These are phyloP conservation scores for Ulmus americana DNA, from an alignment of 331 rosid species.

Conservation along the genomic window DNA sequence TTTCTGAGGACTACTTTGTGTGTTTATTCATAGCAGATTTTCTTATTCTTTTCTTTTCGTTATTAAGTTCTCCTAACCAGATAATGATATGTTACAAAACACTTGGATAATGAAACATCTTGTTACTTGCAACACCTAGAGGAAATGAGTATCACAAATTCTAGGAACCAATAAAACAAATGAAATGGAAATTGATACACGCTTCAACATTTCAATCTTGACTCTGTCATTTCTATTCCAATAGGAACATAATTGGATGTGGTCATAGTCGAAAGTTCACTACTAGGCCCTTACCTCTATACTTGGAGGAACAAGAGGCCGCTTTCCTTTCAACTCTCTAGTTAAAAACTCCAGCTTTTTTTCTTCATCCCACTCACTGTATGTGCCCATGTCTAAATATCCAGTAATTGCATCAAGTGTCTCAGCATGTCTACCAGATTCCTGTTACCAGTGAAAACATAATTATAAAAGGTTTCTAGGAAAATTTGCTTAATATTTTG, in stretches of 20 bases:
- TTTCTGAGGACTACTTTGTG: too few relatives aligned
- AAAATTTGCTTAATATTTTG: not conserved
- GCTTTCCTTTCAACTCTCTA: slow-evolving; percentile 82
- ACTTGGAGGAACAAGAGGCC: slow-evolving; percentile 74
- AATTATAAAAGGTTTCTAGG: slow-evolving; percentile 3
- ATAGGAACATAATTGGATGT: not conserved
- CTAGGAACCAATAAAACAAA: not conserved
- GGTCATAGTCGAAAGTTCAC: not conserved
- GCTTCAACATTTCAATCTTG: not conserved
- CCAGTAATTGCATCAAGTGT: slow-evolving; percentile 72
- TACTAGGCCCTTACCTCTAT: slow-evolving; percentile 48
- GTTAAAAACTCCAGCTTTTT: slow-evolving; percentile 75
- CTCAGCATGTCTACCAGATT: slow-evolving; percentile 86
- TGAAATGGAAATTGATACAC: not conserved
- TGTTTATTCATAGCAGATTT: too few relatives aligned
- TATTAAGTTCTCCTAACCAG: not conserved
- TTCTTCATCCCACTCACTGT: slow-evolving; percentile 93
- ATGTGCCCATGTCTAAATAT: slow-evolving; percentile 77
- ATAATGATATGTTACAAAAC: not conserved
- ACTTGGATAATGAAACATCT: not conserved
- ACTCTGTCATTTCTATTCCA: not conserved
- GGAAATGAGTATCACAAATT: not conserved
- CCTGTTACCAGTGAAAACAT: slow-evolving; percentile 44
- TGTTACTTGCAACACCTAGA: not conserved
- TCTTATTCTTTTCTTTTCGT: too few relatives aligned